phyloP scores from a whole-genome alignment of 2,329 filamentous ascomycete species.

The Exophiala viscosa region DNA sequence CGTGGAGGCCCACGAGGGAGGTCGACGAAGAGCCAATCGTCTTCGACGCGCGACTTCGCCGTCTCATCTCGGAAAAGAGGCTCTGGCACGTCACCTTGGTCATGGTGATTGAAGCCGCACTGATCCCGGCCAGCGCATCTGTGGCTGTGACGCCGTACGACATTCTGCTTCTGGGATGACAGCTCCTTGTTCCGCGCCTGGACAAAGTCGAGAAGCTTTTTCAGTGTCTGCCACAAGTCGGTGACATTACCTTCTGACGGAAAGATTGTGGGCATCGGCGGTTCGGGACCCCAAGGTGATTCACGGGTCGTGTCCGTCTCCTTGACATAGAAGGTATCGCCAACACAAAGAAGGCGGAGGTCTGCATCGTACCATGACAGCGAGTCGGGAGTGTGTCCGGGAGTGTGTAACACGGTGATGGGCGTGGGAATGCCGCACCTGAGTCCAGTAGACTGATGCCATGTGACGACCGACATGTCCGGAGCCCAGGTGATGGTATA shows the following conservation, averaged over 20 bases:
- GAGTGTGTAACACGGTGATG: slow-evolving; percentile 21
- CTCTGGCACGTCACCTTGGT: no score
- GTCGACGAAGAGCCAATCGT: slow-evolving; percentile 6
- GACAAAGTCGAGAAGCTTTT: slow-evolving; percentile 17
- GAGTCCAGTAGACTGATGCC: not conserved
- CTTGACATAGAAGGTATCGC: slow-evolving; percentile 27
- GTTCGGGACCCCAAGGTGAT: slow-evolving; percentile 20
- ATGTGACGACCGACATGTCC: slow-evolving; percentile 11
- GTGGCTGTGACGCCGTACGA: no score
- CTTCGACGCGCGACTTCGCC: not conserved
- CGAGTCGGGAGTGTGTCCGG: slow-evolving; percentile 28
- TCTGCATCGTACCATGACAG: slow-evolving; percentile 26
- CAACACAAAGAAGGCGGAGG: slow-evolving; percentile 19
- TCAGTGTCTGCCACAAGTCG: slow-evolving; percentile 15
- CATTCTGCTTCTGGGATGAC: no score
- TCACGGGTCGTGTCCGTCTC: slow-evolving; percentile 13
- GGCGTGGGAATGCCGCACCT: slow-evolving; percentile 5
- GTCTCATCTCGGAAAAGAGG: not conserved
- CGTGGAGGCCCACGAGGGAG: not conserved
- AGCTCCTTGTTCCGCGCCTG: slow-evolving; percentile 9
- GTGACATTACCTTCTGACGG: slow-evolving; percentile 12
- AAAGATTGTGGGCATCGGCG: slow-evolving; percentile 26
- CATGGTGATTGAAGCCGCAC: no score
- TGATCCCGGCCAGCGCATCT: no score
- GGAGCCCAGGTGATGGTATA: slow-evolving; percentile 24